phyloP scores from a whole-genome alignment of 306 rosid species.

The Luffa aegyptiaca region DNA sequence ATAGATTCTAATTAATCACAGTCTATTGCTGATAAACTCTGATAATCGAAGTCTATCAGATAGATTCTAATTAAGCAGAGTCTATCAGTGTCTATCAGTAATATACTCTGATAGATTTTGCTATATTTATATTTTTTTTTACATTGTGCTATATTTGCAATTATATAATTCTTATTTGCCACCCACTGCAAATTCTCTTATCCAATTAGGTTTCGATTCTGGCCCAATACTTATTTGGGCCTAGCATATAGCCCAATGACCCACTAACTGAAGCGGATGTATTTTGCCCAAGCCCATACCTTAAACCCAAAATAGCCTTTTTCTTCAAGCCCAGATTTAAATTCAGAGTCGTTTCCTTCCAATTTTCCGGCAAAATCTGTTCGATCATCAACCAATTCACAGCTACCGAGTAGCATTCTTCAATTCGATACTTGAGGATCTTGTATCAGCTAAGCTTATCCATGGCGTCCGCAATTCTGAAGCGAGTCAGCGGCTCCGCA shows the following conservation, averaged over 20 bases:
- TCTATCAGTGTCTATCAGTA: too few relatives aligned
- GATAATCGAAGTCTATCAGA: too few relatives aligned
- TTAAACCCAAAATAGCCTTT: background rate
- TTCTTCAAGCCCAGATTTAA: background rate
- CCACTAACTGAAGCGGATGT: background rate
- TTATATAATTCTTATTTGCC: too few relatives aligned
- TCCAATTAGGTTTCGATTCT: background rate
- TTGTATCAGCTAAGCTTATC: background rate
- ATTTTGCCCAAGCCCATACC: background rate
- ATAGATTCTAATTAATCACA: too few relatives aligned
- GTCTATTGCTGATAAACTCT: too few relatives aligned
- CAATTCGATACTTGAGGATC: background rate
- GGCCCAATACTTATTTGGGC: background rate
- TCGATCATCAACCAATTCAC: background rate
- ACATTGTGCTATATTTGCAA: too few relatives aligned
- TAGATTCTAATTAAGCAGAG: too few relatives aligned
- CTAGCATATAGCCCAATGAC: background rate
- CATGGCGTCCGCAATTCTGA: constrained; percentile 54
- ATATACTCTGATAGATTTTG: too few relatives aligned
- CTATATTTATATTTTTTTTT: too few relatives aligned
- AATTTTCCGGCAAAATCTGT: background rate
- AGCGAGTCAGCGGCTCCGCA: constrained; percentile 34
- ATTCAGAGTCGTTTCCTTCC: background rate
- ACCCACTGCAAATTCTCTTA: too few relatives aligned
- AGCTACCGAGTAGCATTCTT: background rate